Evolutionary conservation across 108 stramenopile genomes (phyloP).

Genomic region (Discostella stelligeroides): DNA sequence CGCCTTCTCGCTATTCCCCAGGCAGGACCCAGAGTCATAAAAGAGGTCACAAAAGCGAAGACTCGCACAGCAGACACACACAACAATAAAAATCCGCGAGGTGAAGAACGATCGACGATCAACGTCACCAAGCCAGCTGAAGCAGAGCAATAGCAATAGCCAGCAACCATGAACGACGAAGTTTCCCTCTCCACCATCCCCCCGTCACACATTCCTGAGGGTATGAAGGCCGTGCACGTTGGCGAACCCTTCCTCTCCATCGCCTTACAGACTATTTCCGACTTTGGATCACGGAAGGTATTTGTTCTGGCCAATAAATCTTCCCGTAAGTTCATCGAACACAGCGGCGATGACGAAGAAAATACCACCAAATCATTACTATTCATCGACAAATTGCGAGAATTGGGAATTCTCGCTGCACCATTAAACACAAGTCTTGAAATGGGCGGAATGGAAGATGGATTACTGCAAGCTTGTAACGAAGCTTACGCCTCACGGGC

Average conservation of each 20-base stretch:
- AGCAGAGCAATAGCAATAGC: too few species aligned
- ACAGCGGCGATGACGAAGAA: not conserved
- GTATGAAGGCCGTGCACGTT: slow-evolving; percentile 36
- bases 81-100: too few species aligned
- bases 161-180: too few species aligned
- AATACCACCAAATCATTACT: not conserved
- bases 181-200: slow-evolving; percentile 7
- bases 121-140: too few species aligned
- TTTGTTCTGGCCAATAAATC: slow-evolving; percentile 40
- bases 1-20: too few species aligned
- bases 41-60: too few species aligned
- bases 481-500: slow-evolving; percentile 20
- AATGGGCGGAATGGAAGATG: slow-evolving; percentile 35
- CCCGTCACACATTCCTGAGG: slow-evolving; percentile 17
- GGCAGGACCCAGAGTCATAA: too few species aligned
- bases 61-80: too few species aligned
- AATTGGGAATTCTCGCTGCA: slow-evolving; percentile 22
- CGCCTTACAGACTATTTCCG: slow-evolving; percentile 10
- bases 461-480: slow-evolving; percentile 32
- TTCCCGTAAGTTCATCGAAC: slow-evolving; percentile 17
- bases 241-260: slow-evolving; percentile 27
- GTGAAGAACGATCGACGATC: too few species aligned
- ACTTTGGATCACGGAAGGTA: slow-evolving; percentile 12
- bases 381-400: slow-evolving; percentile 17
- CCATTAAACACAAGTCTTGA: slow-evolving; percentile 32